Evolutionary conservation across 2,329 filamentous ascomycete species (phyloP).

Genomic region (Trichoderma endophyticum): DNA sequence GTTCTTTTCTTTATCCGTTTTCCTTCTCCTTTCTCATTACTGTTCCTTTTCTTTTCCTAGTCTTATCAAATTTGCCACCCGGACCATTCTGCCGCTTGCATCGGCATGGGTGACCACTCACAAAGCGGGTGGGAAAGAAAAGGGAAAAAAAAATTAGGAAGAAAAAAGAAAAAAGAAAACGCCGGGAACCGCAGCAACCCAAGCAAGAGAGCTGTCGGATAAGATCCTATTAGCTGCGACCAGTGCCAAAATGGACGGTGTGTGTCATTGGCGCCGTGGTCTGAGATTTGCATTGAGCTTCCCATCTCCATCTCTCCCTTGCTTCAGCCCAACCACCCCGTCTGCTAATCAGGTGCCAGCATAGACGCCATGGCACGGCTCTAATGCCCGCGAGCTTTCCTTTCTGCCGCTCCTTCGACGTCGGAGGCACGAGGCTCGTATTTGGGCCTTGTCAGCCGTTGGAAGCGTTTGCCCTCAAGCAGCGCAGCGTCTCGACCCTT

Average conservation of each 20-base stretch:
- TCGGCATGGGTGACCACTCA: not conserved
- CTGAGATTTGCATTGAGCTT: not conserved
- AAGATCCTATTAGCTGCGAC: not conserved
- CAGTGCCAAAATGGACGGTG: not conserved
- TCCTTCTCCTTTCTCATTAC: not conserved
- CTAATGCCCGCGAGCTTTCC: not conserved
- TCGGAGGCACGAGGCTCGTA: slow-evolving; percentile 6
- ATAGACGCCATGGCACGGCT: not conserved
- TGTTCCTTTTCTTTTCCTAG: not conserved
- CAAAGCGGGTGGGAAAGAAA: not conserved
- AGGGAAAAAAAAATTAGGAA: not conserved
- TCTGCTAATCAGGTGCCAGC: slow-evolving; percentile 8
- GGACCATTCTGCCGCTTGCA: not conserved
- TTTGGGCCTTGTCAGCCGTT: slow-evolving; percentile 2
- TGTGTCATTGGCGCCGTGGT: slow-evolving; percentile 7
- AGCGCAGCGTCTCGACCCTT: not conserved
- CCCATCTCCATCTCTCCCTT: not conserved
- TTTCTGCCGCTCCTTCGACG: not conserved
- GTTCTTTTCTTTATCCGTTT: not conserved
- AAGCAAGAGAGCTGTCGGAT: slow-evolving; percentile 9
- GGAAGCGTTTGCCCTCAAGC: not conserved
- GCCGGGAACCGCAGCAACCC: not conserved
- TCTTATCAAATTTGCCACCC: slow-evolving; percentile 8
- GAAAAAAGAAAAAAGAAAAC: not conserved
- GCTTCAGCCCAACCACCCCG: slow-evolving; percentile 3